Evolutionary conservation across 1,284 basidiomycete species (phyloP), one percentile per base, ranked within the genome.

Genomic region (Ceratobasidium sp.): DNA sequence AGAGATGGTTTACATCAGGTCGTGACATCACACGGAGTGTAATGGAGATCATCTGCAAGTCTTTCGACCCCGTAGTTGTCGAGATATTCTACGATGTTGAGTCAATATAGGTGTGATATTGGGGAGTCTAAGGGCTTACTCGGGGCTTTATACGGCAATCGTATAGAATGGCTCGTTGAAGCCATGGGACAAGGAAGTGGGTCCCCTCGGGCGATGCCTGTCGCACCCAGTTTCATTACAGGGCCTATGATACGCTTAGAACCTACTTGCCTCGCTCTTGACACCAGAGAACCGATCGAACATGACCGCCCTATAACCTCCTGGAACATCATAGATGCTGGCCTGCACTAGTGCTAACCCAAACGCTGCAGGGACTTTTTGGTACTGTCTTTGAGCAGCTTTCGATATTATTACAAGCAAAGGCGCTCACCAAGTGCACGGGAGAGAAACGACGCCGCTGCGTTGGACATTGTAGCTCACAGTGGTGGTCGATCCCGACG

Each of bases 231-330:
- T 26, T 50, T 2, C 26, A 34, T 41, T n/a, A n/a, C 26, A 46
- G 34, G 26, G 53, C 43, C 18, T 32, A 26, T 57, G 18, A 72
- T 8, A 58, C 8, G n/a, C 21, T 18, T 16, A 5, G 26, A 2
- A 77, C 84, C n/a, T 14, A 39, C 14, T 39, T 39, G 14, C 93
- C 83, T 86, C 83, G 76, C 90, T 86, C 82, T 90, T 90, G 59
- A 98, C 96, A 81, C 97, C 97, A 71, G 91, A 88, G 82, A 99
- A 99, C 78, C 97, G 88, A 83, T 99, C 97, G 82, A 99, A 99
- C 90, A 99, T 96, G 77, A 99, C 97, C 32, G 97, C 97, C 71
- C 93, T 87, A 83, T 92, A 96, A 57, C 96, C 96, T 78, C 94
- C 94, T 18, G 92, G 92, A 75, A 97, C 95, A 85, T 97, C 95